phyloP scores from a whole-genome alignment of 768 basidiomycete genomes.

The Leccinellum rugosiceps region DNA sequence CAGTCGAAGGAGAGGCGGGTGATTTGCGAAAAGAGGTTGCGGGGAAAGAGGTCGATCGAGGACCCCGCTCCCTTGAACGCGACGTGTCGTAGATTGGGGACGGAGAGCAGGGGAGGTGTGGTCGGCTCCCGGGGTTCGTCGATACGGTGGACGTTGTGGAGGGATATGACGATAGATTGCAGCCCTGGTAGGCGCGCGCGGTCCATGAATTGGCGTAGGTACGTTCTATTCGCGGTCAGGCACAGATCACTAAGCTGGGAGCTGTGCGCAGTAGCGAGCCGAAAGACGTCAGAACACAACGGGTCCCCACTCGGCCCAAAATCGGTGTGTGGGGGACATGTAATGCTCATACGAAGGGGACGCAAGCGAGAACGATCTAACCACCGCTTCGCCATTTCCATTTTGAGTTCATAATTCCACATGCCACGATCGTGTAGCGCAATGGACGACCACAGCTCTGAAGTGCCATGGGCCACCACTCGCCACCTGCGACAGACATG shows the following conservation, averaged over 20 bases:
- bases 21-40: slow-evolving; percentile 13
- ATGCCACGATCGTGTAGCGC: slow-evolving; percentile 26
- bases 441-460: slow-evolving; percentile 33
- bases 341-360: slow-evolving; percentile 23
- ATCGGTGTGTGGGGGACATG: slow-evolving; percentile 16
- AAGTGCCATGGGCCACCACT: slow-evolving; percentile 24
- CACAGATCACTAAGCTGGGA: slow-evolving; percentile 15
- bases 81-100: slow-evolving; percentile 18
- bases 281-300: slow-evolving; percentile 18
- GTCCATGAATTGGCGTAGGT: slow-evolving; percentile 20
- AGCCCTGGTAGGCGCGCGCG: slow-evolving; percentile 9
- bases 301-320: slow-evolving; percentile 8
- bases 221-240: slow-evolving; percentile 16
- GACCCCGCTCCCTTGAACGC: slow-evolving; percentile 12
- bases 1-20: slow-evolving; percentile 25
- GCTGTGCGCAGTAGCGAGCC: slow-evolving; percentile 20
- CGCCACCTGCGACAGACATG: slow-evolving; percentile 35
- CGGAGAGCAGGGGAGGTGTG: background rate
- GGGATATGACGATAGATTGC: slow-evolving; percentile 15
- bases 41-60: slow-evolving; percentile 17
- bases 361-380: slow-evolving; percentile 19
- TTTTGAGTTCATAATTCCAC: slow-evolving; percentile 27
- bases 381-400: slow-evolving; percentile 26
- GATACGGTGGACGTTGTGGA: slow-evolving; percentile 7
- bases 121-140: slow-evolving; percentile 1